These are phyloP conservation scores for Fusarium sp. DNA, from an alignment of 2,329 filamentous ascomycete genomes.

Conservation along the genomic window DNA sequence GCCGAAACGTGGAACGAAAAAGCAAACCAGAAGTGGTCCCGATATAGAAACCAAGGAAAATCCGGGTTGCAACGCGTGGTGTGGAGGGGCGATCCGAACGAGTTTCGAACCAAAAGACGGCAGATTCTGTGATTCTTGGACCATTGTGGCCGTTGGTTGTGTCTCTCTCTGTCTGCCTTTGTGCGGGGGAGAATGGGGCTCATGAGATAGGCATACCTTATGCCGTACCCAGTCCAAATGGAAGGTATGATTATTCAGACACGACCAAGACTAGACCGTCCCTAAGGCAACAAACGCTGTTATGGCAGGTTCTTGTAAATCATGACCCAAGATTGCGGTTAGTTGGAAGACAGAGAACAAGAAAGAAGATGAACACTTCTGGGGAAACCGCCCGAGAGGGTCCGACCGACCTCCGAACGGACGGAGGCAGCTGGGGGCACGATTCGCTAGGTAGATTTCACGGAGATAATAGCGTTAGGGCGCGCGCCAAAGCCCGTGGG, in stretches of 20 bases:
- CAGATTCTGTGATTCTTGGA: conserved; percentile 10
- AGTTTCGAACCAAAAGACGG: conserved; percentile 9
- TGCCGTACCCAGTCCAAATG: too few species aligned
- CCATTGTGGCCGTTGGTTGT: conserved; percentile 7
- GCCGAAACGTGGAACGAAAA: conserved; percentile 25
- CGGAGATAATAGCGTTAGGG: conserved; percentile 33
- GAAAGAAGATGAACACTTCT: not conserved
- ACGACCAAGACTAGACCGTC: too few species aligned
- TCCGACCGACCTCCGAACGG: not conserved
- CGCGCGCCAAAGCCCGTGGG: conserved; percentile 36
- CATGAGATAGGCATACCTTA: not conserved
- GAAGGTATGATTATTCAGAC: too few species aligned
- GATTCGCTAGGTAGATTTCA: conserved; percentile 21
- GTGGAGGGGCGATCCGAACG: conserved; percentile 19
- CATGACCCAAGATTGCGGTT: too few species aligned
- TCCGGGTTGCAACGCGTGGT: conserved; percentile 14
- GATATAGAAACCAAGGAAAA: conserved; percentile 28
- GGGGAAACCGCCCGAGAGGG: conserved; percentile 3
- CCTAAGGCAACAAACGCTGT: too few species aligned
- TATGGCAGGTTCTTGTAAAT: too few species aligned
- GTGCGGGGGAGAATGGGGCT: conserved; percentile 20
- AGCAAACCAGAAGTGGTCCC: conserved; percentile 38
- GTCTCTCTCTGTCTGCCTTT: conserved; percentile 8
- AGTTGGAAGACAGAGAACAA: too few species aligned
- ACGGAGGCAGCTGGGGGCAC: not conserved